Percentiles rank a stretch among this genome's conserved stretches.
These are phyloP conservation scores for Hypoxylon sp. DNA, from an alignment of 2,329 filamentous ascomycete genomes.

Conservation along the genomic window DNA sequence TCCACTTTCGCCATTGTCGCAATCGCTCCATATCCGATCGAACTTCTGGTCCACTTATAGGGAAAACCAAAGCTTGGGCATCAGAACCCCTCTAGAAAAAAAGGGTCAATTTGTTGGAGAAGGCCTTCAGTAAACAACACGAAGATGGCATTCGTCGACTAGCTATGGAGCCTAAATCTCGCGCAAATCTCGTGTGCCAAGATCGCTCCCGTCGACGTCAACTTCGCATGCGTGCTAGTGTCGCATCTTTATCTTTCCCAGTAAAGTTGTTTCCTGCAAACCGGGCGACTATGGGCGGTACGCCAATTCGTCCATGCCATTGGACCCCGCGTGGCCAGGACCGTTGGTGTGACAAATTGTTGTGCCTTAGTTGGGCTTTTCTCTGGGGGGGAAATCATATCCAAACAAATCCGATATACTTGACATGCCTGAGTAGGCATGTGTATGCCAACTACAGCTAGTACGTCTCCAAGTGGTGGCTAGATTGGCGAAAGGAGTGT, in stretches of 20 bases:
- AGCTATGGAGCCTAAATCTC: slow-evolving; percentile 41
- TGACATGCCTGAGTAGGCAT: slow-evolving; percentile 33
- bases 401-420: slow-evolving; percentile 24
- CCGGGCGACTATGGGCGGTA: slow-evolving; percentile 34
- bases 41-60: slow-evolving; percentile 36
- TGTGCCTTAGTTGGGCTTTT: slow-evolving; percentile 52
- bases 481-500: slow-evolving; percentile 24
- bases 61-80: slow-evolving; percentile 37
- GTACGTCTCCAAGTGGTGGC: slow-evolving; percentile 27
- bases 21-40: slow-evolving; percentile 31
- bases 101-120: slow-evolving; percentile 32
- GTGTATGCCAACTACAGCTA: slow-evolving; percentile 37
- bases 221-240: slow-evolving; percentile 37
- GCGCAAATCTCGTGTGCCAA: slow-evolving; percentile 39
- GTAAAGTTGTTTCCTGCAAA: slow-evolving; percentile 36
- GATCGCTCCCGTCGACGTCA: slow-evolving; percentile 41
- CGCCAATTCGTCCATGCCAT: slow-evolving; percentile 50
- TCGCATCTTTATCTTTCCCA: slow-evolving; percentile 41
- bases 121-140: slow-evolving; percentile 36
- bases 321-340: slow-evolving; percentile 44
- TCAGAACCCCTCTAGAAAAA: slow-evolving; percentile 30
- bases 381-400: slow-evolving; percentile 37
- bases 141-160: slow-evolving; percentile 25
- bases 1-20: slow-evolving; percentile 35
- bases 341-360: slow-evolving; percentile 48